Base-by-base conservation (phyloP, 352 stramenopile genomes). In the Phytopythium kandeliae region DNA sequence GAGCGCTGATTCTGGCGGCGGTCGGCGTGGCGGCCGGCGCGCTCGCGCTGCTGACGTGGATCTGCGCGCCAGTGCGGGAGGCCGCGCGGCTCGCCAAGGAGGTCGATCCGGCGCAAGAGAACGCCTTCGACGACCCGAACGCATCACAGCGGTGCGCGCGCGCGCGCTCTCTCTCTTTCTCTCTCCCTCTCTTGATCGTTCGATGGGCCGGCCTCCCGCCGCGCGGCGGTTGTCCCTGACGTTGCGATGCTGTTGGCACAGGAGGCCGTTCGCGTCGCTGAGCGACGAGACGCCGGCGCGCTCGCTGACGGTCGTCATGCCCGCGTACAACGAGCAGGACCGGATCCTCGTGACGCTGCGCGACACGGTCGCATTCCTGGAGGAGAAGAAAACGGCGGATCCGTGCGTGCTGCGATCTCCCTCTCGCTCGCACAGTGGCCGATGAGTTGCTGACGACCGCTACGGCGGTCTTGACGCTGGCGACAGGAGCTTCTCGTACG, bases 251-350 rank as follows among this genome's bases (percentile, higher is more conserved):
- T n/a, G n/a, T n/a, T n/a, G n/a, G n/a, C 36, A 10, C 24, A 90
- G 74, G 17, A 60, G 63, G 21, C 48, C 58, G 52, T 92, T 92
- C 50, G 71, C 58, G 5, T 89, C 78, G 28, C 56, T 92, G 28
- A 58, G 75, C 0, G 72, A 91, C 43, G 76, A 86, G 36, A 46
- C 57, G 25, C 48, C 79, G 1, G 62, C 70, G 25, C 55, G 81
- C 26, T 74, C 83, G 43, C 62, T 98, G 28, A 96, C 85, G 13
- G 78, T 98, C 19, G 77, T 98, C 42, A 85, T 98, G 33, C 94
- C 95, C 15, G 95, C 95, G 25, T 98, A 95, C 72, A 98, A 98
- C 58, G 95, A 98, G 60, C 60, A 96, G 61, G 66, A 97, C 35
- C 80, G 95, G 31, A 89, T 98, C 55, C 63, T 89, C 3, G 80